These are phyloP conservation scores for Calonectria pseudoreteaudii DNA, from an alignment of 2,329 filamentous ascomycete genomes.

Conservation along the genomic window DNA sequence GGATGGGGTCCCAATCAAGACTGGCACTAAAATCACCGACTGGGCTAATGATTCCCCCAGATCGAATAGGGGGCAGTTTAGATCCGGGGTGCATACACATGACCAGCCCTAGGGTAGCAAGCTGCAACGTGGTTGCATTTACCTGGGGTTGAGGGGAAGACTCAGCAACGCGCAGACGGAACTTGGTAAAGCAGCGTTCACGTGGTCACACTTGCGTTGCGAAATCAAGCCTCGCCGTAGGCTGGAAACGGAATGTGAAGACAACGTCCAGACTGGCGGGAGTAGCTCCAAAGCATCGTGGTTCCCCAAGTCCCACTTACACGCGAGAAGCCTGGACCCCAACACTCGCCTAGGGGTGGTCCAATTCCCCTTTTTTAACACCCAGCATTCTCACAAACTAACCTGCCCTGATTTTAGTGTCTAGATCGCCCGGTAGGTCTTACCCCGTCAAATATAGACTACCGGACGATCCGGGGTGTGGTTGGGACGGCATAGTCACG, in stretches of 20 bases:
- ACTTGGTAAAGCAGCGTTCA: not conserved
- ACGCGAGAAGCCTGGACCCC: not conserved
- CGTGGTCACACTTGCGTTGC: not conserved
- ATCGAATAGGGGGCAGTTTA: not conserved
- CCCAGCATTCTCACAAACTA: not conserved
- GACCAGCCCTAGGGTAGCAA: not conserved
- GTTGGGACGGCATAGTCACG: conserved; percentile 1
- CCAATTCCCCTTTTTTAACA: not conserved
- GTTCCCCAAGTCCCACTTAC: not conserved
- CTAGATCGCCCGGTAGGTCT: conserved; percentile 1
- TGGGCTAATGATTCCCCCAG: not conserved
- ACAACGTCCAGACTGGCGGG: not conserved
- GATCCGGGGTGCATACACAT: not conserved
- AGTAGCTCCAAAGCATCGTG: not conserved
- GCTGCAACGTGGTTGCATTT: not conserved
- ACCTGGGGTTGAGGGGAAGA: not conserved
- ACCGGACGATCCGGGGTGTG: conserved; percentile 4
- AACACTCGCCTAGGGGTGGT: not conserved
- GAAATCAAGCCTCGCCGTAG: not conserved
- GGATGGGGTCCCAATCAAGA: not conserved
- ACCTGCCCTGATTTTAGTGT: not conserved
- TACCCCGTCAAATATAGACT: not conserved
- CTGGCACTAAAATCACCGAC: not conserved
- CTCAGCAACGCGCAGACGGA: not conserved
- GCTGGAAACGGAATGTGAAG: not conserved